Base-by-base conservation (phyloP, 148 eudicot genomes). In the Chenopodium album region DNA sequence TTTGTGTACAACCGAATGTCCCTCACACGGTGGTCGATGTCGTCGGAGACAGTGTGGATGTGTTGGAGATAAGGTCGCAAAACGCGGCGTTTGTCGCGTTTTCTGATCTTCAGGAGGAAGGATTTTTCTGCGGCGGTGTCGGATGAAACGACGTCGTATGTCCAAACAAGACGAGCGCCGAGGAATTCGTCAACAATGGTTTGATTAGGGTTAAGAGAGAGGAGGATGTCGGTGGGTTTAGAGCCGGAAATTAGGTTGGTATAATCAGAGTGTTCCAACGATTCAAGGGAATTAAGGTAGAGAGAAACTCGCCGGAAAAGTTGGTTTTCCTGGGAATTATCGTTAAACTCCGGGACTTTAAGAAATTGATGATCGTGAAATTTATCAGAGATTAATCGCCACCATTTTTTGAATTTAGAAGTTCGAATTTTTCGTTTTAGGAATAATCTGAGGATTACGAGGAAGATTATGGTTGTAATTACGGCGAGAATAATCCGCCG, bases 11-110 rank as follows among this genome's bases (percentile, higher is more conserved):
- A 77, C 64, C 87, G 86, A 32, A 85, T 48, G 64, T 91, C 89
- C 22, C 82, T 86, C 19, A 82, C 59, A 10, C 82, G 75, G 72
- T 80, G 86, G 64, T 90, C 91, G 9, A 91, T 89, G 29, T 91
- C 98, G 9, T 92, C 92, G 14, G 90, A 83, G 9, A 90, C 87
- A 0, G 92, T 79, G 77, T 90, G 91, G 16, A 95, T 89, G 71
- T 93, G 95, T 50, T 95, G 97, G 2, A 95, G 81, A 60, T 95
- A 95, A 3, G 94, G 90, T 10, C 87, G 83, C 12, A 95, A 84
- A 47, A 95, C 86, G 8, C 98, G 87, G 1, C 92, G 84, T 83
- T 93, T 95, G 67, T 95, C 98, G 46, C 92, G 88, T 67, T 84
- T 91, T 66, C 92, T 90, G 44, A 95, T 88, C 78, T 75, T 86